A percentile compares a stretch with the other conserved stretches of the same genome.
These are phyloP conservation scores for Aspergillus udagawae DNA, from an alignment of 2,329 filamentous ascomycete genomes.

Conservation along the genomic window DNA sequence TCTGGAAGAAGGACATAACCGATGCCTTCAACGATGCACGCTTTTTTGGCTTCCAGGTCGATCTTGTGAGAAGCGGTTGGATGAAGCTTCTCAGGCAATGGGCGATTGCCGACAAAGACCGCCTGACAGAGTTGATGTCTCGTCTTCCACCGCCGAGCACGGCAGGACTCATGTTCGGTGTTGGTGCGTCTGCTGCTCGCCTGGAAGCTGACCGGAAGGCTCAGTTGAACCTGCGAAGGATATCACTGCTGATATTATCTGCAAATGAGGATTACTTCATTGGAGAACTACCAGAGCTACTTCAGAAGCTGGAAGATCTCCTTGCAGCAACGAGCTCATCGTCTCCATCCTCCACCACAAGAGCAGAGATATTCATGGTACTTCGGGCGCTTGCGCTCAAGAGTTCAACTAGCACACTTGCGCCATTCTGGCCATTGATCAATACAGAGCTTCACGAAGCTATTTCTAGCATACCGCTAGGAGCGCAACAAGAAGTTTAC, in stretches of 20 bases:
- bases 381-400: slow-evolving; percentile 77
- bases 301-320: slow-evolving; percentile 84
- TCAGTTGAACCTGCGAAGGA: slow-evolving; percentile 80
- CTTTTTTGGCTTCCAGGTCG: slow-evolving; percentile 70
- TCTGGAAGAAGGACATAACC: slow-evolving; percentile 86
- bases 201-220: slow-evolving; percentile 93
- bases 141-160: slow-evolving; percentile 81
- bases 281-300: slow-evolving; percentile 65
- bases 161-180: slow-evolving; percentile 97
- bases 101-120: slow-evolving; percentile 80
- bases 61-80: slow-evolving; percentile 70
- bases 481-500: slow-evolving; percentile 70
- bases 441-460: slow-evolving; percentile 80
- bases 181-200: slow-evolving; percentile 86
- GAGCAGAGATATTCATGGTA: slow-evolving; percentile 86
- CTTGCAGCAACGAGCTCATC: slow-evolving; percentile 78
- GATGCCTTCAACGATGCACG: slow-evolving; percentile 88
- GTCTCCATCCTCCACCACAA: slow-evolving; percentile 83
- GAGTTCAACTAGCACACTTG: slow-evolving; percentile 73
- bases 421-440: slow-evolving; percentile 83
- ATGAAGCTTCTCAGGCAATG: slow-evolving; percentile 79
- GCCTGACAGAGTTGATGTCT: slow-evolving; percentile 73
- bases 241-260: slow-evolving; percentile 74
- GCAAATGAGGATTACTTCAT: slow-evolving; percentile 75
- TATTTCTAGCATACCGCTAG: slow-evolving; percentile 68